Evolutionary conservation across 257 asterid species (phyloP), one percentile per base, ranked within the genome.

Genomic region (Solanum lignicaule): DNA sequence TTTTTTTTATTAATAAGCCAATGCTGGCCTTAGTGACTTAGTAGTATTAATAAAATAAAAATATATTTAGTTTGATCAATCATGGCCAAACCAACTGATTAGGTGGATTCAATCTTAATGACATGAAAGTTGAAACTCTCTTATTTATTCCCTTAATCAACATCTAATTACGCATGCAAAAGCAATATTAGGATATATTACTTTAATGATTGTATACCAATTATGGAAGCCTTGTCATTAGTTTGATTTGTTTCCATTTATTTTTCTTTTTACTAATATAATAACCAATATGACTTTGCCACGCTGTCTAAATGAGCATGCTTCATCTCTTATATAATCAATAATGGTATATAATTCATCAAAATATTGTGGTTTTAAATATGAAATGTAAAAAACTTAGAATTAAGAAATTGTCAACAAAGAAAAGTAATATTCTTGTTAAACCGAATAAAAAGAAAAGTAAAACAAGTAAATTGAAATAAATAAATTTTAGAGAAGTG

Each of bases 141-240:
- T n/a, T 4, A 13, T 38, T 62, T 65, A 84, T 66, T 38, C 74
- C 35, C 58, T 86, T 27, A 86, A 33, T 35, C 69, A 39, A 74
- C 43, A 86, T 20, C 83, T 74, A 87, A 83, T 84, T 73, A 74
- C 75, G 87, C 88, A 88, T 86, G 87, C 88, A 88, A 82, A 52
- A 86, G 48, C 66, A 68, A 25, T 65, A 55, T 27, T 15, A 16
- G 35, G 69, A 86, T 86, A 86, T 66, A 35, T 66, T 86, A 39
- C n/a, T 86, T 86, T 69, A 69, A 31, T 23, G 35, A 72, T 72
- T 72, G 25, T 72, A 14, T 46, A 16, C 83, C 13, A 39, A 86
- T 41, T 68, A 86, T 86, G 87, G 69, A 69, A 69, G 38, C 25
- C 46, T 69, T 14, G 62, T 78, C 84, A 41, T 43, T 78, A 78